Conservation (phyloP, 192 early-diverging fungal genomes). For the Gorgonomyces haynaldii region DNA sequence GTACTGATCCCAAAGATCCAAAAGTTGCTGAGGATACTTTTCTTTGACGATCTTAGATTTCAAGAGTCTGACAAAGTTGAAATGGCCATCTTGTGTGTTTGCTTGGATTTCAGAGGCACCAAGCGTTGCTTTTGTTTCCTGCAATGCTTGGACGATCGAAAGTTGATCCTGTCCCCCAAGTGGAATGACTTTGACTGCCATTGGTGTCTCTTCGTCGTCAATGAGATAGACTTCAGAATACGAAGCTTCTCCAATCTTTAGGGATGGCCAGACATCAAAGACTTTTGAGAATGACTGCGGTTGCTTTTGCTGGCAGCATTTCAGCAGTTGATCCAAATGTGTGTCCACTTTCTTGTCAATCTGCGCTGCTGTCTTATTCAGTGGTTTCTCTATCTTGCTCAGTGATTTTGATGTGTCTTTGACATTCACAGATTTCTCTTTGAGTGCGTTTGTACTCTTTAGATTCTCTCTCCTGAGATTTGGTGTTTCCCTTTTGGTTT, state of each 20-base stretch:
- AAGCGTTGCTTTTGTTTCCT: conserved; percentile 51
- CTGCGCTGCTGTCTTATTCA: too few relatives aligned
- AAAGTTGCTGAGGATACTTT: conserved; percentile 46
- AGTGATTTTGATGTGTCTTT: too few relatives aligned
- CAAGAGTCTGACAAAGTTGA: conserved; percentile 29
- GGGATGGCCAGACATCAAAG: too few relatives aligned
- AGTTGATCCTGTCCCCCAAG: conserved; percentile 45
- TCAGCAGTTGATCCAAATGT: conserved; percentile 1
- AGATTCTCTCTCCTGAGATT: too few relatives aligned
- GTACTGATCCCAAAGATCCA: conserved; percentile 66
- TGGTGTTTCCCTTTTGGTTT: too few relatives aligned
- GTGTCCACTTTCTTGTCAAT: too few relatives aligned
- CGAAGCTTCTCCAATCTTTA: conserved; percentile 76
- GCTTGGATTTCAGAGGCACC: conserved; percentile 38
- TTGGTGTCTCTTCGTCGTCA: conserved; percentile 16
- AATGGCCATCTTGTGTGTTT: conserved; percentile 16
- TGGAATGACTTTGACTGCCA: conserved; percentile 74
- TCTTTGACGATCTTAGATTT: conserved; percentile 59
- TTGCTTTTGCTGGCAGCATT: conserved; percentile 4
- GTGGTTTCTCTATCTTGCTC: too few relatives aligned
- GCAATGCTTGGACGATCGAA: conserved; percentile 42
- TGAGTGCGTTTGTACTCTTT: too few relatives aligned
- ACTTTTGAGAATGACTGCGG: too few relatives aligned
- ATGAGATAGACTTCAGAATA: conserved; percentile 69
- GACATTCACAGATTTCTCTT: too few relatives aligned